Evolutionary conservation across 2,329 filamentous ascomycete genomes (phyloP).

Genomic region (Epichloe bromicola): DNA sequence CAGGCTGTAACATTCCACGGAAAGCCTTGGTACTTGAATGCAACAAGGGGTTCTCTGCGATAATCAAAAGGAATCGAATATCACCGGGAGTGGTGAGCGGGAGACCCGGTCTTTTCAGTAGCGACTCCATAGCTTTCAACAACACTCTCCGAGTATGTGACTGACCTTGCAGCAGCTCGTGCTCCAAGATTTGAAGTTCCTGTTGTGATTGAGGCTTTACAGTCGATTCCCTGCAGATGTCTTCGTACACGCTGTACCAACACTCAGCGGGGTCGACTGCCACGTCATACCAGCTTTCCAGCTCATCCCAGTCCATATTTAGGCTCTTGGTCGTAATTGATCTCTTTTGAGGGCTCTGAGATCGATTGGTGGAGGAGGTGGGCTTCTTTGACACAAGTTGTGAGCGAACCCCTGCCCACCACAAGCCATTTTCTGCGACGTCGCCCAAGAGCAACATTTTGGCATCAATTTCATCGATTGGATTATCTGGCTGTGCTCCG

Average conservation of each 20-base stretch:
- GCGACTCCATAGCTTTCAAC: slow-evolving; percentile 63
- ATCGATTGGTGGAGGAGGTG: neutral
- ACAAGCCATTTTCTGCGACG: slow-evolving; percentile 67
- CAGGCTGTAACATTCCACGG: slow-evolving; percentile 25
- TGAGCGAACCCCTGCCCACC: slow-evolving; percentile 54
- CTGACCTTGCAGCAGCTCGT: slow-evolving; percentile 42
- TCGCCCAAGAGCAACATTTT: slow-evolving; percentile 64
- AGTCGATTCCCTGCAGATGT: slow-evolving; percentile 22
- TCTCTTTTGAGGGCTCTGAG: slow-evolving; percentile 2
- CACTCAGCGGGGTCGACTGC: slow-evolving; percentile 53
- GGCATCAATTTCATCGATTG: slow-evolving; percentile 47
- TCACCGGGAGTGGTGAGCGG: slow-evolving; percentile 56
- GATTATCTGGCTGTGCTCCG: slow-evolving; percentile 9
- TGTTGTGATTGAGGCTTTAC: slow-evolving; percentile 22
- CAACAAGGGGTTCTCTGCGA: slow-evolving; percentile 68
- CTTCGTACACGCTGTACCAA: slow-evolving; percentile 51
- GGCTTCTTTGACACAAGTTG: slow-evolving; percentile 1
- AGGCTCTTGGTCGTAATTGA: slow-evolving; percentile 23
- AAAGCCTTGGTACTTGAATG: slow-evolving; percentile 32
- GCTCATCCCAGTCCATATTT: slow-evolving; percentile 60
- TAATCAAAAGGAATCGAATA: slow-evolving; percentile 63
- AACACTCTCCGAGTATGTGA: slow-evolving; percentile 56
- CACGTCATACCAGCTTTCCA: slow-evolving; percentile 61
- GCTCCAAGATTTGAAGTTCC: slow-evolving; percentile 32
- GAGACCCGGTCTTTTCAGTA: slow-evolving; percentile 68